Conservation (phyloP, 73 alveolate species). For the Urostyla sp. region DNA sequence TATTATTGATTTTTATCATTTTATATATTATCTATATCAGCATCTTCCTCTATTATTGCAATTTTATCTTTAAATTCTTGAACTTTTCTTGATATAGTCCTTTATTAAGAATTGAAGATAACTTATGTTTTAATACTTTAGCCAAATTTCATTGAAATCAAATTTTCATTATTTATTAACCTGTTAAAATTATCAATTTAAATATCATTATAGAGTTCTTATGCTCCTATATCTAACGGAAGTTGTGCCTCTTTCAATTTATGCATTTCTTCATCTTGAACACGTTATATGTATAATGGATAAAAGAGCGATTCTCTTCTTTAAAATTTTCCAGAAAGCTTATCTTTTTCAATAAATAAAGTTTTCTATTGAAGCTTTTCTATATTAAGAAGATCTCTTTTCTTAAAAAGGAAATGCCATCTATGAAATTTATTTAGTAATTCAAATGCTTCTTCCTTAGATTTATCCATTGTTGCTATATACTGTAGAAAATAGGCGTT, state of each 20-base stretch:
- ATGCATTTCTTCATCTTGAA: slow-evolving; percentile 22
- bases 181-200: slow-evolving; percentile 28
- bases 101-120: neutral
- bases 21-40: neutral
- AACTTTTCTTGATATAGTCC: slow-evolving; percentile 9
- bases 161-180: neutral
- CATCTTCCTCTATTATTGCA: neutral
- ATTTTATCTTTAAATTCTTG: neutral
- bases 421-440: neutral
- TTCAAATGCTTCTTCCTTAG: neutral
- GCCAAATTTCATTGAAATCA: slow-evolving; percentile 43
- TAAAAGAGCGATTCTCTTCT: slow-evolving; percentile 42
- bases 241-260: slow-evolving; percentile 15
- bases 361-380: neutral
- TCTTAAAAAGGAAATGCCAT: neutral
- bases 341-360: slow-evolving; percentile 1
- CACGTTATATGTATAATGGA: slow-evolving; percentile 13
- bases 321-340: slow-evolving; percentile 43
- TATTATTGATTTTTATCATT: slow-evolving; percentile 17
- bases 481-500: neutral
- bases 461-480: too few species aligned
- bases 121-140: slow-evolving; percentile 8
- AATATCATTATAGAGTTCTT: slow-evolving; percentile 27
- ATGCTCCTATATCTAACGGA: slow-evolving; percentile 30
- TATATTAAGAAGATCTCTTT: slow-evolving; percentile 20